phyloP scores from a whole-genome alignment of 2,329 filamentous ascomycete species.

The Fusarium beomiforme region DNA sequence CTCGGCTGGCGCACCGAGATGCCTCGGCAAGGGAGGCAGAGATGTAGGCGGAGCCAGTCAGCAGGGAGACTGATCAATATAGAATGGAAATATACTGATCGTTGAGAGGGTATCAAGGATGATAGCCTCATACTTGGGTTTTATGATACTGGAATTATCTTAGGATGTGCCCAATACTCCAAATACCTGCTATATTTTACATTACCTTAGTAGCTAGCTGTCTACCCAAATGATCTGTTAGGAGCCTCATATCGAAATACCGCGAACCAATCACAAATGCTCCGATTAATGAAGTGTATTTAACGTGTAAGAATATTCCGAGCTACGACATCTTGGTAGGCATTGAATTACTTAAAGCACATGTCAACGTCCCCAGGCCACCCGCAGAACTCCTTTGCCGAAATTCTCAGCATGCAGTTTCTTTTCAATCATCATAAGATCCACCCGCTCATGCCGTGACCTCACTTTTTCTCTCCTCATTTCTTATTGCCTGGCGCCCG shows the following conservation, averaged over 20 bases:
- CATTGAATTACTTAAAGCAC: not conserved
- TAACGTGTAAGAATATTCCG: not conserved
- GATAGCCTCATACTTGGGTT: not conserved
- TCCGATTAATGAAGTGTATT: not conserved
- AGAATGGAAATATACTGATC: not conserved
- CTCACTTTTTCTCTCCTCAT: not conserved
- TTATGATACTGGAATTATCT: not conserved
- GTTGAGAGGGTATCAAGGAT: not conserved
- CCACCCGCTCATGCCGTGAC: not conserved
- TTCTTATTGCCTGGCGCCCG: not conserved
- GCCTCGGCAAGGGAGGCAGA: slow-evolving; percentile 9
- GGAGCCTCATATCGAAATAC: not conserved
- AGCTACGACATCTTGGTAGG: not conserved
- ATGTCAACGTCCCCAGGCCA: not conserved
- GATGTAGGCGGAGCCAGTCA: slow-evolving; percentile 1
- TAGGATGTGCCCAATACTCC: not conserved
- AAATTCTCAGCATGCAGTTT: slow-evolving; percentile 33
- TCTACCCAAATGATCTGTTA: not conserved
- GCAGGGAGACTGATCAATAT: not conserved
- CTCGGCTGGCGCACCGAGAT: not conserved
- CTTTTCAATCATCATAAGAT: slow-evolving; percentile 21
- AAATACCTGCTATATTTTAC: not conserved
- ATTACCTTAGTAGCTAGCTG: not conserved
- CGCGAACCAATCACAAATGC: not conserved
- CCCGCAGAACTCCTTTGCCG: slow-evolving; percentile 32